Evolutionary conservation across 768 basidiomycete genomes (phyloP), one percentile per base, ranked within the genome.

Genomic region (Boletus tomentosulus): DNA sequence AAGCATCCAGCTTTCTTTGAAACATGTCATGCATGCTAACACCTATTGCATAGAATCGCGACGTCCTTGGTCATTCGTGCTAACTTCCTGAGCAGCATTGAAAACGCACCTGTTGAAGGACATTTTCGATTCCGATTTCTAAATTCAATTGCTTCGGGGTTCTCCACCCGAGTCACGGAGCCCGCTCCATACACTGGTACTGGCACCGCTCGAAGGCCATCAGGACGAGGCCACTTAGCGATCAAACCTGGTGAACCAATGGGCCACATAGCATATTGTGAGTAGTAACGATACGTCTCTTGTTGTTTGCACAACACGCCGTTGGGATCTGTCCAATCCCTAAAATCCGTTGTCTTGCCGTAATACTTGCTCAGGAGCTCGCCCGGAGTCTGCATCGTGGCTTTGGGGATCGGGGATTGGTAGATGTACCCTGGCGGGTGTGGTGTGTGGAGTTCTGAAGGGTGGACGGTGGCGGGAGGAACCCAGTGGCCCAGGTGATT

Each of bases 391-490:
- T 6, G 31, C 11, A 3, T 46, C 1, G 56, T 50, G 3, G n/a
- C 8, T 4, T 34, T 1, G 2, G 57, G 52, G 2, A 54, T 11
- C 0, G 44, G 22, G 15, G 19, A 12, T 0, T 5, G 30, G 34
- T 48, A 45, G 4, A 13, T 1, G 7, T 28, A 33, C 25, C 33
- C 42, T 3, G 41, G 12, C 2, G 55, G 43, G 48, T 49, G 46
- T 4, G 33, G 50, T 2, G 1, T 4, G 2, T 51, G 34, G 19
- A 63, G 57, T 3, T 56, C 35, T 7, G 15, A 30, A 1, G 54
- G 61, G 2, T 31, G 16, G 12, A 54, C 41, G 9, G 61, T 48
- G 19, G 31, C 5, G 1, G 61, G 62, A 8, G 35, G 30, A 10
- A 16, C 1, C 62, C 50, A 63, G 19, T 22, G 12, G 34, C 38